Conservation (phyloP, 768 basidiomycete species). For the Cystofilobasidium ferigula region DNA sequence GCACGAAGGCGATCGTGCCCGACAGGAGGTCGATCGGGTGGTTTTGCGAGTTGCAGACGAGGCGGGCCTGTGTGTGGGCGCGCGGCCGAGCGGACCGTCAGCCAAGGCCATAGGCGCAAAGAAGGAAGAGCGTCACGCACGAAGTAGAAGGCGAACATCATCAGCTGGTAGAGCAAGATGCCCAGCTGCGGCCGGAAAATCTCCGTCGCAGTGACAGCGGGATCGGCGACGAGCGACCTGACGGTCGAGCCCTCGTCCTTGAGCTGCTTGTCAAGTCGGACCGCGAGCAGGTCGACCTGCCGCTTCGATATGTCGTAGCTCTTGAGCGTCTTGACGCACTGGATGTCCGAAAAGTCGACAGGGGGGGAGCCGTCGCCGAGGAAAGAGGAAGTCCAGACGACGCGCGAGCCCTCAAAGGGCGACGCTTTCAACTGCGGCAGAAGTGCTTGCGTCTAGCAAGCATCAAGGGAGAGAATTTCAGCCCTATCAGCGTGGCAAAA, state of each 20-base stretch:
- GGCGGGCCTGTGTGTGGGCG: conserved; percentile 35
- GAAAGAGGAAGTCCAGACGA: conserved; percentile 70
- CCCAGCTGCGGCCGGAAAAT: conserved; percentile 38
- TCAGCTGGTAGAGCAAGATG: conserved; percentile 43
- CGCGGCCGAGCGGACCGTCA: neutral
- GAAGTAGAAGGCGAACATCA: conserved; percentile 51
- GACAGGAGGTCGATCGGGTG: conserved; percentile 55
- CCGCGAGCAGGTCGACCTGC: conserved; percentile 58
- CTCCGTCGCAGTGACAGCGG: conserved; percentile 58
- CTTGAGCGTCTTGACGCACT: conserved; percentile 50
- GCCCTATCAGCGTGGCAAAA: neutral
- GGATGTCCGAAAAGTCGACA: conserved; percentile 58
- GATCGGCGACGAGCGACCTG: conserved; percentile 57
- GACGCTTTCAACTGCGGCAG: conserved; percentile 44
- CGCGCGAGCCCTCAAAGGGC: conserved; percentile 44
- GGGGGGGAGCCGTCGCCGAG: conserved; percentile 41
- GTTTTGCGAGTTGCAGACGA: conserved; percentile 48
- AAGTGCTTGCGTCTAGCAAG: conserved; percentile 53
- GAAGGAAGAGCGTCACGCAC: conserved; percentile 42
- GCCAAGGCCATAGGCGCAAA: neutral
- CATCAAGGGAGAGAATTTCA: neutral
- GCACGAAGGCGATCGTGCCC: conserved; percentile 56
- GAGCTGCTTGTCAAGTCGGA: conserved; percentile 44
- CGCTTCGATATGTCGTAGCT: conserved; percentile 67
- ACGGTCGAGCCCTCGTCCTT: conserved; percentile 34